Evolutionary conservation across 1,284 basidiomycete genomes (phyloP).

Genomic region (Wolfiporia cocos): DNA sequence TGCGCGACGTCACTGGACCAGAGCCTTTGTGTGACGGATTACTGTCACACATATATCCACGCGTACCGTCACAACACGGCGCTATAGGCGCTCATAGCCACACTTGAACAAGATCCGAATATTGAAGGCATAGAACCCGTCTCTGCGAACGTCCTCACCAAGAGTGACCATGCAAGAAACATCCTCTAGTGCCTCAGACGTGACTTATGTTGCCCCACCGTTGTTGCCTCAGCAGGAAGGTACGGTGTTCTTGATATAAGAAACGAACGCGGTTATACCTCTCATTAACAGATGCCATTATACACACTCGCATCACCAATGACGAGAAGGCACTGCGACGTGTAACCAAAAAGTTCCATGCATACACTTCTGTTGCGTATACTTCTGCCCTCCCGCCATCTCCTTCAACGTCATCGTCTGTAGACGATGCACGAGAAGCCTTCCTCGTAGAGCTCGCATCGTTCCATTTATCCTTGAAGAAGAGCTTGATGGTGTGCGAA

Average conservation of each 20-base stretch:
- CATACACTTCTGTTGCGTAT: slow-evolving; percentile 55
- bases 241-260: slow-evolving; percentile 13
- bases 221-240: slow-evolving; percentile 67
- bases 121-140: too few relatives aligned
- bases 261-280: background rate
- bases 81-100: too few relatives aligned
- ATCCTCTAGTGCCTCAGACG: slow-evolving; percentile 3
- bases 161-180: slow-evolving; percentile 3
- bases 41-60: too few relatives aligned
- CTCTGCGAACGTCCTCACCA: too few relatives aligned
- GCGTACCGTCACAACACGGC: too few relatives aligned
- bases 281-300: slow-evolving; percentile 54
- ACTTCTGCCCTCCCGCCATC: slow-evolving; percentile 37
- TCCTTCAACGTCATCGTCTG: slow-evolving; percentile 28
- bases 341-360: slow-evolving; percentile 74
- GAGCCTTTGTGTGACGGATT: too few relatives aligned
- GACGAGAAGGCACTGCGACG: slow-evolving; percentile 57
- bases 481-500: slow-evolving; percentile 73
- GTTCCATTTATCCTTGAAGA: slow-evolving; percentile 67
- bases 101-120: too few relatives aligned
- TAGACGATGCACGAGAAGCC: slow-evolving; percentile 70
- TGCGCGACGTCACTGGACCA: slow-evolving; percentile 24
- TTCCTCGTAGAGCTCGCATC: slow-evolving; percentile 71
- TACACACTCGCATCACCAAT: slow-evolving; percentile 70
- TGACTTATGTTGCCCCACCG: slow-evolving; percentile 32